Base-by-base conservation (phyloP, 2,329 filamentous ascomycete genomes). In the Colletotrichum euphorbiae region DNA sequence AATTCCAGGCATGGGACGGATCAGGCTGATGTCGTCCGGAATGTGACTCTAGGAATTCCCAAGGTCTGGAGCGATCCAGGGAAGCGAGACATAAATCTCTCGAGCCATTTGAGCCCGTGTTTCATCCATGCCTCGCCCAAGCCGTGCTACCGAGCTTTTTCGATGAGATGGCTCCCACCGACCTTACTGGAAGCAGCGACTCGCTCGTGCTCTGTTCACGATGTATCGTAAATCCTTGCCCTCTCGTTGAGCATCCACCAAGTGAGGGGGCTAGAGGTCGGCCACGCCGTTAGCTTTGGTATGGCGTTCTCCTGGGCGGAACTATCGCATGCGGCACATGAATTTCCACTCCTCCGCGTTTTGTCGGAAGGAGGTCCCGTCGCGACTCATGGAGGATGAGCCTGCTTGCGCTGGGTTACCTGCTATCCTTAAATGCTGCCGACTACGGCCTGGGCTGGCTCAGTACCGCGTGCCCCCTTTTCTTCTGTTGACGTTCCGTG, bases 281-380 rank as follows among this genome's bases (percentile, higher is more conserved):
- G 55, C 48, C 21, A 48, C 31, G 19, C 50, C 15, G 36, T 46
- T 54, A 46, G 46, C 33, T 13, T 31, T 15, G 12, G 7, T 4
- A 24, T 56, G 66, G 61, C 66, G 40, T 31, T 19, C 12, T 64
- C 42, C 54, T 38, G 33, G 36, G 17, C 54, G 51, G 55, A 50
- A 60, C 54, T 56, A 66, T 56, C 28, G 48, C 48, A 69, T 60
- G 15, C 55, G 48, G 61, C 66, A 55, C 42, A 60, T 60, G 28
- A 38, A 36, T 42, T 48, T 43, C 24, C 31, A 31, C 15, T n/a
- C 46, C 31, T 31, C 46, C 15, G 19, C 7, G 28, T 28, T 36
- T 21, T 9, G 12, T 43, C 24, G 33, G 60, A 65, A 59, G 61
- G 15, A 50, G 33, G 19, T 42, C 19, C 31, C 12, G 9, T 19